These are phyloP conservation scores for Cyanidiococcus yangmingshanensis DNA, from an alignment of 23 red algal genomes.

Conservation along the genomic window DNA sequence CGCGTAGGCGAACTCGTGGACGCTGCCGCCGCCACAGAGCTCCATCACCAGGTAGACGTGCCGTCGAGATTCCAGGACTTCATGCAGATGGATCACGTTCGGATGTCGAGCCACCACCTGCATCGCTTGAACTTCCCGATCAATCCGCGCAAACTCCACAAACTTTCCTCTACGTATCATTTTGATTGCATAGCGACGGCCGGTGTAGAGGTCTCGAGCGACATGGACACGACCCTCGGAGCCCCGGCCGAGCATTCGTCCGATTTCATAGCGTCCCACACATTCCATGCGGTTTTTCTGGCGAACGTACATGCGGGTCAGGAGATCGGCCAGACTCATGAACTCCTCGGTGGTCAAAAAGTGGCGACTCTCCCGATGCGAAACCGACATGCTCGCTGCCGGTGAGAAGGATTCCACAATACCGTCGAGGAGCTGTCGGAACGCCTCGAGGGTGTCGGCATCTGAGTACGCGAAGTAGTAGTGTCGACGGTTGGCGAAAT, in stretches of 20 bases:
- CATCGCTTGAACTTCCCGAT: constrained; percentile 84
- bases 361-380: constrained; percentile 19
- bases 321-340: constrained; percentile 87
- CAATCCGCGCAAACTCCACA: constrained; percentile 66
- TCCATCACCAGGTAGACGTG: constrained; percentile 85
- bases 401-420: constrained; percentile 17
- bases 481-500: constrained; percentile 19
- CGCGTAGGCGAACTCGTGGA: constrained; percentile 61
- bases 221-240: constrained; percentile 64
- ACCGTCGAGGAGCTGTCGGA: neutral
- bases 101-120: constrained; percentile 56
- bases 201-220: constrained; percentile 52
- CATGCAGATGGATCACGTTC: constrained; percentile 66
- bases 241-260: constrained; percentile 65
- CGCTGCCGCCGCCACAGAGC: constrained; percentile 83
- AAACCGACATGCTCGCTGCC: constrained; percentile 9
- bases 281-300: constrained; percentile 88
- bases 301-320: constrained; percentile 88
- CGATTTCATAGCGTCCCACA: constrained; percentile 83
- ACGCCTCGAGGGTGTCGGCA: neutral
- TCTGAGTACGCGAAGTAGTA: neutral
- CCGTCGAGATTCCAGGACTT: constrained; percentile 74
- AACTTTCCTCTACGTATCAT: constrained; percentile 94
- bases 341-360: constrained; percentile 69
- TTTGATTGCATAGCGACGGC: constrained; percentile 72